Conservation (phyloP, 2,329 filamentous ascomycete genomes). For the Blastomyces emzantsi region DNA sequence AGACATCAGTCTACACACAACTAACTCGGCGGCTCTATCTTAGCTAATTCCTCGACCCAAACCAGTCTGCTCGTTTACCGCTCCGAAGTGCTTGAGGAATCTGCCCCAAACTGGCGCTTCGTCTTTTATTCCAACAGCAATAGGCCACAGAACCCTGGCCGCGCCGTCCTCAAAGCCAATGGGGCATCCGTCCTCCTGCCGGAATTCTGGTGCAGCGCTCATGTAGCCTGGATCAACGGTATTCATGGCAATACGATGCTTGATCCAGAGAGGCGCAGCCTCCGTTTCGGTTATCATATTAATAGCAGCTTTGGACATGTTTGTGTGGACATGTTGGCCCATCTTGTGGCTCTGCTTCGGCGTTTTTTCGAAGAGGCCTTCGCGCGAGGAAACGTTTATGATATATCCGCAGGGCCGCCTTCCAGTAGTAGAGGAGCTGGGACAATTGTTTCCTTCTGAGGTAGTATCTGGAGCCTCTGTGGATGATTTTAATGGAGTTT, state of each 20-base stretch:
- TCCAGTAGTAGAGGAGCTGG: neutral
- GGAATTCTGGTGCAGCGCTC: slow-evolving; percentile 30
- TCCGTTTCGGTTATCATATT: slow-evolving; percentile 38
- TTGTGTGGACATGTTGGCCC: slow-evolving; percentile 33
- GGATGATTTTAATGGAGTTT: neutral
- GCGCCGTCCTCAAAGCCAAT: slow-evolving; percentile 34
- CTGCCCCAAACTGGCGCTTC: slow-evolving; percentile 15
- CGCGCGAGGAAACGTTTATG: slow-evolving; percentile 30
- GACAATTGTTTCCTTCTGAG: neutral
- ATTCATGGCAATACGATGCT: slow-evolving; percentile 29
- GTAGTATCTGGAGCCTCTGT: neutral
- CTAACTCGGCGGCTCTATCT: neutral
- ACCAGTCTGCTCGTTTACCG: slow-evolving; percentile 6
- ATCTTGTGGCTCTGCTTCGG: slow-evolving; percentile 19
- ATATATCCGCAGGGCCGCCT: slow-evolving; percentile 21
- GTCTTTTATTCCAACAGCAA: slow-evolving; percentile 22
- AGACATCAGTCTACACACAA: neutral
- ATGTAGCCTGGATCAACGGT: slow-evolving; percentile 34
- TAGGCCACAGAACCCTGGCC: slow-evolving; percentile 30
- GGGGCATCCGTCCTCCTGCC: slow-evolving; percentile 24
- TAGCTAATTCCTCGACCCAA: slow-evolving; percentile 1
- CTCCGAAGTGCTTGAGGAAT: slow-evolving; percentile 22
- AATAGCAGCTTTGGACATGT: slow-evolving; percentile 35
- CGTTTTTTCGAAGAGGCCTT: slow-evolving; percentile 27
- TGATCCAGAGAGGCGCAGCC: slow-evolving; percentile 24